Base-by-base conservation (phyloP, 192 early-diverging fungal genomes). In the Chytriomyces sp. region DNA sequence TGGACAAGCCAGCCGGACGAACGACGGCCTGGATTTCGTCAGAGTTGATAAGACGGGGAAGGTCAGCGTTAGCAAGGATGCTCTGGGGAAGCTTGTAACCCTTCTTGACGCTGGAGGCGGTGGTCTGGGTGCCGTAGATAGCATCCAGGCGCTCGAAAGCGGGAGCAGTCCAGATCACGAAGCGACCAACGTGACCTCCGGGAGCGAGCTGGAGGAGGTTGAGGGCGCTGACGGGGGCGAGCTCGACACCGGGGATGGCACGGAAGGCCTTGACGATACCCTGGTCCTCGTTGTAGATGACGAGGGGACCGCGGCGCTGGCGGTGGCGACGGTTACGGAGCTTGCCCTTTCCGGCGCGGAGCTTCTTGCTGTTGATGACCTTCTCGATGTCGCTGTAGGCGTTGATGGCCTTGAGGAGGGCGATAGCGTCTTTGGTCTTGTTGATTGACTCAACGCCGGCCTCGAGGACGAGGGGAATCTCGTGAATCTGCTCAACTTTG, bases 201-300 rank as follows among this genome's bases (percentile, higher is more conserved):
- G 97, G 96, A 68, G 96, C 96, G 65, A 99, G 88, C 86, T 96
- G 95, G 81, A 99, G 89, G 81, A 99, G 90, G 93, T 98, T 99
- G 67, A 99, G 87, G 82, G 85, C 81, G 70, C 87, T 85, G 61
- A 99, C 93, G 78, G 90, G 89, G 77, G 72, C 93, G 64, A 94
- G 81, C 87, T 99, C 97, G 73, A 99, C 92, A 84, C 96, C 97
- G 68, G 95, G 97, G 66, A 99, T 89, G 91, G 98, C 98, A 82
- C 97, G 91, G 92, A 98, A 97, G 69, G 95, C 96, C 80, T 89
- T 89, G 78, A 87, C 86, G 79, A 99, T 86, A 82, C 95, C 97
- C 75, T 93, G 84, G 88, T 98, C 94, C 83, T 96, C 82, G 81
- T 89, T 86, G 86, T 93, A 98, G 79, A 98, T 92, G 59, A 99